Evolutionary conservation across 257 asterid genomes (phyloP).

Genomic region (Jacaranda mimosifolia): DNA sequence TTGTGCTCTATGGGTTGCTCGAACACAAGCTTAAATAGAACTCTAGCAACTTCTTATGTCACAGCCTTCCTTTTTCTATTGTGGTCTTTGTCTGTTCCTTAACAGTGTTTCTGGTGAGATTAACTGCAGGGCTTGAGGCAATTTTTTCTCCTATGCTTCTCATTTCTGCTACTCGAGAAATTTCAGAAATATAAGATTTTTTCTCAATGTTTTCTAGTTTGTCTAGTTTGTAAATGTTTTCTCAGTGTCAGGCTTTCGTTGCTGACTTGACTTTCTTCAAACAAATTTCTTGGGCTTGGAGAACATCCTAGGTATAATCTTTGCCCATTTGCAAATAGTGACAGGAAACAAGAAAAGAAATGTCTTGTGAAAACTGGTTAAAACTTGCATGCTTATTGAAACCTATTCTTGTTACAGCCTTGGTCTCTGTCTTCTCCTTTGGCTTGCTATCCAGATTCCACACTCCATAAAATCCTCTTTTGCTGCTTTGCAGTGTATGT

Average conservation of each 20-base stretch:
- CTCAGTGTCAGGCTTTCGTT: no score
- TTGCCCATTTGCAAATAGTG: no score
- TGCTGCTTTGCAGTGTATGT: constrained; percentile 70
- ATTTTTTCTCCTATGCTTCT: no score
- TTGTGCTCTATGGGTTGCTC: neutral
- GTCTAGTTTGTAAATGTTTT: neutral
- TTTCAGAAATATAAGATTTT: neutral
- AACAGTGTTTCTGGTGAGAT: neutral
- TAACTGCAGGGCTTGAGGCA: neutral
- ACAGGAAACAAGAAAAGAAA: neutral
- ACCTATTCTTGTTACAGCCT: neutral
- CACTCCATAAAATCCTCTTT: constrained; percentile 1
- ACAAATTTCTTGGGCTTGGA: neutral
- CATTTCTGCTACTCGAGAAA: neutral
- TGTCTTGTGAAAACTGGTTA: neutral
- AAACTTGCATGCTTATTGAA: neutral
- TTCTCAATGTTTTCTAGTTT: neutral
- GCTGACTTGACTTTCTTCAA: neutral
- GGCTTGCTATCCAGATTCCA: neutral
- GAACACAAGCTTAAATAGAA: neutral
- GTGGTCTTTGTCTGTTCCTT: neutral
- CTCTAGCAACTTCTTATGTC: neutral
- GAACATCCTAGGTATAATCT: neutral
- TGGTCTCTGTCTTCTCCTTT: neutral
- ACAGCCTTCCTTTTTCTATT: neutral